Base-by-base conservation (phyloP, 768 basidiomycete species). In the Trametes maxima region DNA sequence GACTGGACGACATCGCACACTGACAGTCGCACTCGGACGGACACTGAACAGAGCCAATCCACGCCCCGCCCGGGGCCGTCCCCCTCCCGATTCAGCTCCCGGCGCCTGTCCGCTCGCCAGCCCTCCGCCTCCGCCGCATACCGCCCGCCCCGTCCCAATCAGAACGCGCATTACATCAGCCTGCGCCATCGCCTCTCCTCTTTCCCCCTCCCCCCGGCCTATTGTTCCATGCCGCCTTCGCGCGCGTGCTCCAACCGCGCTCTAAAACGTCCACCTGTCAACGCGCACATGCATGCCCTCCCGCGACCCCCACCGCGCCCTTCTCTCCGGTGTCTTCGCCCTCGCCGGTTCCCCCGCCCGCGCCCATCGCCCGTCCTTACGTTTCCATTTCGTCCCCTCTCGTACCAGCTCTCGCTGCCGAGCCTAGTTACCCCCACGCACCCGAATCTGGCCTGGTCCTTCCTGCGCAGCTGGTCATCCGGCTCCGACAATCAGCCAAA, bases 251-350 rank as follows among this genome's bases (percentile, higher is more conserved):
- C 5, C n/a, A 14, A 42, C 13, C 40, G 28, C 3, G 28, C 28
- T 33, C 28, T 33, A 33, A 33, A 33, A 33, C 28, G 28, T 33
- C 28, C 28, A 33, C 28, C 28, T 33, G 28, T 33, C 28, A 33
- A 33, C 28, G 28, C 28, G 28, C 28, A 33, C 28, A 33, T 33
- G 28, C 28, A 8, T 33, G 3, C 28, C 28, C 28, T 33, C 28
- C 28, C 28, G 28, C 28, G 28, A 33, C 28, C 28, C 28, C 8
- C 28, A 33, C 28, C 28, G 28, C 28, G 28, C 4, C 28, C 59
- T 39, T 48, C 43, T 39, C 46, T 54, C 53, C 59, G 52, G 47
- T 49, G 47, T 54, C 59, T 40, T 43, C 59, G 47, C 42, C 24
- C 39, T 24, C 42, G n/a, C 17, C 44, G 7, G 28, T 25, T 35